These are phyloP conservation scores for Anthracocystis setariae DNA, from an alignment of 1,284 basidiomycete genomes.

Conservation along the genomic window DNA sequence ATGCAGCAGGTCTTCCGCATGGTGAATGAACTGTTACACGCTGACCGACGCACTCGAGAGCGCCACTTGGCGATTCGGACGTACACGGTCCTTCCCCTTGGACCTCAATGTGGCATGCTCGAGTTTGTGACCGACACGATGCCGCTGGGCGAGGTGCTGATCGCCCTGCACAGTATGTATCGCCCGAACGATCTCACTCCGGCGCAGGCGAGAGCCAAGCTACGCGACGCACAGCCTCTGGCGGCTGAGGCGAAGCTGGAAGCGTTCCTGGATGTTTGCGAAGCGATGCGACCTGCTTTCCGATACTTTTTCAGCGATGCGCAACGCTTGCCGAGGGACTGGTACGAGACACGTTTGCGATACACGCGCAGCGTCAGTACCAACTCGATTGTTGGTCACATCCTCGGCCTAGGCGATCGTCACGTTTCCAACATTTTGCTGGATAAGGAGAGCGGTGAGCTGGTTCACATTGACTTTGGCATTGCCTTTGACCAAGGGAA, in stretches of 20 bases:
- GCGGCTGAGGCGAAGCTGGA: constrained; percentile 41
- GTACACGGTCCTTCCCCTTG: constrained; percentile 89
- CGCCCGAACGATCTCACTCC: constrained; percentile 40
- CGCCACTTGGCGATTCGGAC: constrained; percentile 81
- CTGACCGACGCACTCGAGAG: constrained; percentile 79
- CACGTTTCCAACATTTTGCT: constrained; percentile 93
- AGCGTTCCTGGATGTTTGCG: constrained; percentile 73
- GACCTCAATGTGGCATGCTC: constrained; percentile 82
- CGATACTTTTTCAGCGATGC: constrained; percentile 92
- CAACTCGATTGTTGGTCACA: constrained; percentile 91
- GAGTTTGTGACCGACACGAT: constrained; percentile 89
- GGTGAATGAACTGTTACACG: constrained; percentile 80
- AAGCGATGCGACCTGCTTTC: constrained; percentile 84
- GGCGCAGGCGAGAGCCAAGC: constrained; percentile 37
- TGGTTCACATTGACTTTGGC: constrained; percentile 94
- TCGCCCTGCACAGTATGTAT: constrained; percentile 72
- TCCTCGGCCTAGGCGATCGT: constrained; percentile 91
- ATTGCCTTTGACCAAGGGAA: constrained; percentile 96
- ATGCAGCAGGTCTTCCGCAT: constrained; percentile 98
- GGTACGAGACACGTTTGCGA: constrained; percentile 91
- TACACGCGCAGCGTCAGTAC: constrained; percentile 93
- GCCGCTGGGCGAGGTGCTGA: constrained; percentile 77
- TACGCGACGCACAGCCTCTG: constrained; percentile 32
- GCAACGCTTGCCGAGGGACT: constrained; percentile 84
- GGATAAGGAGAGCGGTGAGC: constrained; percentile 83